phyloP scores from a whole-genome alignment of 2,329 filamentous ascomycete genomes.

The Xylaria multiplex region DNA sequence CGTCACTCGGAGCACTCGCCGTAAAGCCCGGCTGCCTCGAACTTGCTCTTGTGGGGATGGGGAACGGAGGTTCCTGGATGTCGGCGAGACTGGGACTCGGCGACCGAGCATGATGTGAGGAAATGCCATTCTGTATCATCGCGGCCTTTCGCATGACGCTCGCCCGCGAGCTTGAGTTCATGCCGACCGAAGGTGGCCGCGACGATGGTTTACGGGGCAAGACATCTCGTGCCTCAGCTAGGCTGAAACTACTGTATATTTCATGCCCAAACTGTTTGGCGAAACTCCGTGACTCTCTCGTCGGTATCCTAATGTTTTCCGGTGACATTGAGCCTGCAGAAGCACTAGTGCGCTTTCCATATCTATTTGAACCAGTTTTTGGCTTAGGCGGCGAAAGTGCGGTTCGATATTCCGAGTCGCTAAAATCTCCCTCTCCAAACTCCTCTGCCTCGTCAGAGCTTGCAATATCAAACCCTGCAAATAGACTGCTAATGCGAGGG shows the following conservation, averaged over 20 bases:
- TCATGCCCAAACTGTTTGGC: slow-evolving; percentile 55
- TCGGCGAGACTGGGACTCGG: slow-evolving; percentile 74
- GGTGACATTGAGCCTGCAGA: slow-evolving; percentile 55
- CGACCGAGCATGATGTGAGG: slow-evolving; percentile 71
- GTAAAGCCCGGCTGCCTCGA: slow-evolving; percentile 78
- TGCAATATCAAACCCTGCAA: slow-evolving; percentile 81
- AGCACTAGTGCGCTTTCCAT: slow-evolving; percentile 56
- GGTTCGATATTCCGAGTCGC: slow-evolving; percentile 74
- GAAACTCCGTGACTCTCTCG: slow-evolving; percentile 46
- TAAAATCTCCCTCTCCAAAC: slow-evolving; percentile 68
- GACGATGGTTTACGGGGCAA: slow-evolving; percentile 49
- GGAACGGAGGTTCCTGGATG: slow-evolving; percentile 78
- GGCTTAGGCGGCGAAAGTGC: slow-evolving; percentile 72
- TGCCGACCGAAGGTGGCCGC: slow-evolving; percentile 47
- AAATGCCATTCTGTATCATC: slow-evolving; percentile 82
- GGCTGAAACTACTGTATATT: slow-evolving; percentile 57
- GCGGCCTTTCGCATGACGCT: slow-evolving; percentile 79
- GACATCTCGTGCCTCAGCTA: slow-evolving; percentile 48
- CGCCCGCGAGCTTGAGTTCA: slow-evolving; percentile 58
- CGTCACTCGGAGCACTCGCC: slow-evolving; percentile 74
- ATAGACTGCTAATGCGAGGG: slow-evolving; percentile 83
- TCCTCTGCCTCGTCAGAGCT: slow-evolving; percentile 75
- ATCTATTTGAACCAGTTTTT: slow-evolving; percentile 51
- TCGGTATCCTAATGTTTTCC: slow-evolving; percentile 49
- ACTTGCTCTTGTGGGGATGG: slow-evolving; percentile 88